Base-by-base conservation (phyloP, 805 yeast species). In the Saturnispora diversa region DNA sequence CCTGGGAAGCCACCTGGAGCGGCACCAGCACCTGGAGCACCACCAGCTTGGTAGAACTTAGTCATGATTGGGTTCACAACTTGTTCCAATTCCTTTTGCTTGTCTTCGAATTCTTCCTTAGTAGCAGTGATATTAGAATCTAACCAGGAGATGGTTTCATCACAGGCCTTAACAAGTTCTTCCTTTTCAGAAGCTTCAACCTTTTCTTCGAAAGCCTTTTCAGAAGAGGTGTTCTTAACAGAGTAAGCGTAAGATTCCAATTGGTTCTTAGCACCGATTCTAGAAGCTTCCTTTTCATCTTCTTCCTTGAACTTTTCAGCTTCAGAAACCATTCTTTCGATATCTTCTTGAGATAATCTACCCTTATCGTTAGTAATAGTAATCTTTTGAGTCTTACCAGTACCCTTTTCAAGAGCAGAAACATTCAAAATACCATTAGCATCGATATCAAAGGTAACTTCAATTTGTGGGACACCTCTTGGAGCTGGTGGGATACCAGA, bases 21-120 rank as follows among this genome's bases (percentile, higher is more conserved):
- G 61, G 47, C 74, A 56, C 73, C 74, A 47, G 69, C 72, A n/a
- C n/a, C n/a, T 58, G 86, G 87, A 55, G 80, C 82, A 65, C 86
- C 94, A 65, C 87, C 94, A 53, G 81, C 87, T 68, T 84, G 92
- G 80, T 90, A 90, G 76, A 92, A 86, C 77, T 88, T 86, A 65
- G 86, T 77, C 86, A 88, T 82, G 70, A 88, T 85, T 66, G 97
- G 97, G 77, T 88, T 88, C 54, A 95, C 95, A 68, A 81, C 74
- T 55, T 77, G 82, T 75, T 90, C 97, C 60, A 88, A 80, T 70
- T 87, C 96, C 80, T 88, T 88, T 74, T 87, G 94, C 74, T 76
- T 82, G 69, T 83, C 95, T 61, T 77, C 74, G 66, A 69, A 88
- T 75, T 88, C 97, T 63, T 90, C 97, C 45, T 84, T 77, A 41